Conservation (phyloP, 768 basidiomycete species). For the Cyclocybe aegerita region DNA sequence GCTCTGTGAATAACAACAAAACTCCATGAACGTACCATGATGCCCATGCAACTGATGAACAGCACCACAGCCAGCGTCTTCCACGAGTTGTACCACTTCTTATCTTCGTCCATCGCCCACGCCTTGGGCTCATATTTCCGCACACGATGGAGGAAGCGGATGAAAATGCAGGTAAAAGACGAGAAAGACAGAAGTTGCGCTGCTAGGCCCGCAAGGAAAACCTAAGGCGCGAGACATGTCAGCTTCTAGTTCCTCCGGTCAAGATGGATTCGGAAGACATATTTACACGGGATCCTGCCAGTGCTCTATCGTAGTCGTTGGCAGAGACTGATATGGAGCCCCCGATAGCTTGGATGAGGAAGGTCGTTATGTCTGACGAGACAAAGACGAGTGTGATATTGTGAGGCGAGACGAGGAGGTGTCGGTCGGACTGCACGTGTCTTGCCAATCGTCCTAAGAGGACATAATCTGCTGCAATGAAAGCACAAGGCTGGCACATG, state of each 20-base stretch:
- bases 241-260: background rate
- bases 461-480: constrained; percentile 69
- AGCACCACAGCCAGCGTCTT: constrained; percentile 50
- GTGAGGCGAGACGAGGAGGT: constrained; percentile 47
- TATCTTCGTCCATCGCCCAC: constrained; percentile 37
- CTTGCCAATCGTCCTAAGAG: constrained; percentile 61
- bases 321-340: constrained; percentile 45
- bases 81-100: constrained; percentile 59
- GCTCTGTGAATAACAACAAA: background rate
- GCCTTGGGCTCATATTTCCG: constrained; percentile 34
- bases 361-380: constrained; percentile 61
- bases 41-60: constrained; percentile 56
- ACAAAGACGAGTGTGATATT: constrained; percentile 60
- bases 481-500: constrained; percentile 61
- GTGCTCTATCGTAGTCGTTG: constrained; percentile 24
- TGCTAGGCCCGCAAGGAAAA: constrained; percentile 57
- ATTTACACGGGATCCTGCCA: constrained; percentile 36
- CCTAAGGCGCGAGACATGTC: constrained; percentile 26
- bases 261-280: background rate
- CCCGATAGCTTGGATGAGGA: constrained; percentile 63
- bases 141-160: constrained; percentile 50
- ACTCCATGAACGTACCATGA: constrained; percentile 45
- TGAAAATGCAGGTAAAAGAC: constrained; percentile 45
- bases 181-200: constrained; percentile 55
- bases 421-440: constrained; percentile 43